Base-by-base conservation (phyloP, 2,329 filamentous ascomycete genomes). In the Fusarium sp. region DNA sequence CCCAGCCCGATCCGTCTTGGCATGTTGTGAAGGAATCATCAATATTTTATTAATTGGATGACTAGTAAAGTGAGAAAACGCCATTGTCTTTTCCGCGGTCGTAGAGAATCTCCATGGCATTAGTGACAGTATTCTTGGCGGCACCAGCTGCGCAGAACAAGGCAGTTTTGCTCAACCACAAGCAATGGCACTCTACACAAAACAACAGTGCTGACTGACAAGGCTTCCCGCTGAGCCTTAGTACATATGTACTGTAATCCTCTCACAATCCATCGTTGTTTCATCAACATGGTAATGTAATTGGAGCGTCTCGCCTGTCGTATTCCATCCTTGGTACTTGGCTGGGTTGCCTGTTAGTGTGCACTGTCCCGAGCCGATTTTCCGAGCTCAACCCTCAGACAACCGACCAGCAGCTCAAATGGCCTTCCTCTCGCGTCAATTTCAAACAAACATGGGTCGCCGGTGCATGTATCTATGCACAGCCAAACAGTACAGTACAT, bases 1-100 rank as follows among this genome's bases (percentile, higher is more conserved):
- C 63, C 63, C 68, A 56, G 30, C 44, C 50, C 54, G 47, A 72
- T 70, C 57, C 65, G 66, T 61, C 70, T 75, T 74, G 73, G 73
- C 73, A 68, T n/a, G 53, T 39, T 30, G 11, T 41, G 28, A 61
- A 48, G 20, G 50, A 62, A 70, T 50, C 69, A 70, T 50, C 69
- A 60, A 55, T 44, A 48, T 68, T 53, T 31, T 47, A 31, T 39
- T 22, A 65, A 69, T 63, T 68, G 33, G 57, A 38, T 26, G 57
- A 68, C 58, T 68, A 50, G 65, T 61, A 61, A 57, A 33, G 41
- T 13, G 30, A 33, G 39, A 42, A 53, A 56, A 44, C 44, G 56
- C 50, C 42, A 54, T 66, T 56, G 30, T 35, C 41, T 51, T 71
- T 31, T 71, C 68, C 42, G 56, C 67, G 62, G 53, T 38, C 39